Conservation (phyloP, 331 rosid species). For the Pyrus hybrid region DNA sequence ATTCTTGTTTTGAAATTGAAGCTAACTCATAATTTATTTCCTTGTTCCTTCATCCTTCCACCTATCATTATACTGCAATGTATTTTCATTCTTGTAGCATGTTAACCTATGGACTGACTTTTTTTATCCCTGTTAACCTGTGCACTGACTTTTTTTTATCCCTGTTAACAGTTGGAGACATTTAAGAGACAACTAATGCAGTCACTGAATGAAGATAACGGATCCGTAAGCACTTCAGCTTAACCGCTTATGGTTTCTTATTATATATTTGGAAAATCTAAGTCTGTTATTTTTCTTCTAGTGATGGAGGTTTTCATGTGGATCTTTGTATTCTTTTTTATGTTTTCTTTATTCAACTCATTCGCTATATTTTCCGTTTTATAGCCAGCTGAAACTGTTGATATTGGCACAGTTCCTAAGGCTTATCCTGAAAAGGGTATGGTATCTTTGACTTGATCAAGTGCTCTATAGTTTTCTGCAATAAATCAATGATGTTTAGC, state of each 20-base stretch:
- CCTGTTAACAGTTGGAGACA: conserved; percentile 61
- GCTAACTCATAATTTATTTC: not conserved
- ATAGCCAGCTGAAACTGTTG: conserved; percentile 77
- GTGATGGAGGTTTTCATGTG: not conserved
- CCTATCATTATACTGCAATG: not conserved
- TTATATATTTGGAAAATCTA: not conserved
- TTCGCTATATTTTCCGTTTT: not conserved
- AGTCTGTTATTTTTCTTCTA: not conserved
- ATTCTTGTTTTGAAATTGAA: not conserved
- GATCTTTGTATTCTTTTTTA: not conserved
- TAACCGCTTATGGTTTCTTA: not conserved
- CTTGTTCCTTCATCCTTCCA: not conserved
- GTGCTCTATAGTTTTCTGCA: not conserved
- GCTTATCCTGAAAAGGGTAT: conserved; percentile 83
- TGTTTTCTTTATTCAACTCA: not conserved
- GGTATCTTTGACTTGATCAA: conserved; percentile 10
- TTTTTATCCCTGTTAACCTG: conserved; percentile 3
- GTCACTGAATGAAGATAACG: conserved; percentile 70
- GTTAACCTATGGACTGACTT: not conserved
- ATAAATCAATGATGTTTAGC: not conserved
- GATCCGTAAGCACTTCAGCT: conserved; percentile 51
- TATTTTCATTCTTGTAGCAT: not conserved
- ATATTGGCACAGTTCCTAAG: conserved; percentile 86
- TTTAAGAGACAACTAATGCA: conserved; percentile 90
- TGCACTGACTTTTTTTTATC: not conserved